phyloP scores from a whole-genome alignment of 176 grass and related monocot genomes.

The Lolium rigidum region DNA sequence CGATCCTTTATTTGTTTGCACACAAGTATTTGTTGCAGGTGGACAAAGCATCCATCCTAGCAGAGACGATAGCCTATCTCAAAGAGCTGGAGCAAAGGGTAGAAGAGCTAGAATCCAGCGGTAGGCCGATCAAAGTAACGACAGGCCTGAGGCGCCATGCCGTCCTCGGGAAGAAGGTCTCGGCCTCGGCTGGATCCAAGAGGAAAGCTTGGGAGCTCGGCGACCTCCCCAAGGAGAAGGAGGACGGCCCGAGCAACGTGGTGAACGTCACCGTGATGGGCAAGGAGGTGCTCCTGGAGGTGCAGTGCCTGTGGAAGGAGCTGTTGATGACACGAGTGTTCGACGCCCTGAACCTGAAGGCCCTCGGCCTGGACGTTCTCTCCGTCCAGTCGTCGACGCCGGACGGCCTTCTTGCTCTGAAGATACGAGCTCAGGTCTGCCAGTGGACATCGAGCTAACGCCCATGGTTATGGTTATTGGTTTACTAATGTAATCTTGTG shows the following conservation, averaged over 20 bases:
- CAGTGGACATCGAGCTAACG: neutral
- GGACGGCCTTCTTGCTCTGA: constrained; percentile 50
- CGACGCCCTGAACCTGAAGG: constrained; percentile 69
- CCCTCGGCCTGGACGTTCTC: constrained; percentile 70
- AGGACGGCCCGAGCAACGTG: constrained; percentile 54
- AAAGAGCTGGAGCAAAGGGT: constrained; percentile 73
- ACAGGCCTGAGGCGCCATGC: constrained; percentile 26
- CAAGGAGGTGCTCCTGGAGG: constrained; percentile 59
- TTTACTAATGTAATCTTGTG: neutral
- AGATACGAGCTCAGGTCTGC: constrained; percentile 78
- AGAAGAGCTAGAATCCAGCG: constrained; percentile 61
- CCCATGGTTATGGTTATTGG: neutral
- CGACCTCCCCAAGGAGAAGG: neutral
- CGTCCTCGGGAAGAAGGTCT: constrained; percentile 16
- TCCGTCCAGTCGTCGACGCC: constrained; percentile 69
- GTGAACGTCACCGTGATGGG: constrained; percentile 64
- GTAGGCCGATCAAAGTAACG: neutral
- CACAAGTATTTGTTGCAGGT: constrained; percentile 40
- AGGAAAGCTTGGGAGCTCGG: constrained; percentile 41
- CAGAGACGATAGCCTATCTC: constrained; percentile 75
- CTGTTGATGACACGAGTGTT: constrained; percentile 68
- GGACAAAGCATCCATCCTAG: constrained; percentile 87
- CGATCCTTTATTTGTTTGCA: too few relatives aligned
- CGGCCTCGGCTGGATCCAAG: constrained; percentile 4
- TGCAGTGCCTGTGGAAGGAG: constrained; percentile 84